Conservation (phyloP, 2,329 filamentous ascomycete species). For the Myriosclerotinia duriaeana region DNA sequence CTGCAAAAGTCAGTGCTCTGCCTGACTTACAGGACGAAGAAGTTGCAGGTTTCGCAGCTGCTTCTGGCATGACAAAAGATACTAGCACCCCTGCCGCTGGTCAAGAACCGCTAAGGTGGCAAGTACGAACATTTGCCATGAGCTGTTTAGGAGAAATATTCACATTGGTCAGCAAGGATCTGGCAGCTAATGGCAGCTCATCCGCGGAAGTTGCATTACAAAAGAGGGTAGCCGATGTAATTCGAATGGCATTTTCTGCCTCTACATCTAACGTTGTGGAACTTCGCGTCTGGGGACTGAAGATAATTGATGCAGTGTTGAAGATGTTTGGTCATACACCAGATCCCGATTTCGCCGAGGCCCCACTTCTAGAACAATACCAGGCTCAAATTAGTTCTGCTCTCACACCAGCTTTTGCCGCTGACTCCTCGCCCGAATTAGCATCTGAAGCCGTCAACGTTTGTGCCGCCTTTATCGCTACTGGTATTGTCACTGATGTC, state of each 20-base stretch:
- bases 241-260: conserved; percentile 95
- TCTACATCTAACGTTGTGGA: conserved; percentile 92
- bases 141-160: conserved; percentile 83
- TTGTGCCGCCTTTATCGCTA: conserved; percentile 96
- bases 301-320: conserved; percentile 88
- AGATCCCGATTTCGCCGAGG: conserved; percentile 97
- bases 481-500: conserved; percentile 93
- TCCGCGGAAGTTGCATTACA: conserved; percentile 77
- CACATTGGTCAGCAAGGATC: conserved; percentile 72
- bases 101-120: conserved; percentile 90
- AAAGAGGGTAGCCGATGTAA: conserved; percentile 82
- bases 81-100: conserved; percentile 56
- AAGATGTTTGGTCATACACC: conserved; percentile 95
- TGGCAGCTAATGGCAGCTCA: conserved; percentile 75
- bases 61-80: conserved; percentile 58
- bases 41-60: conserved; percentile 89
- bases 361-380: conserved; percentile 93
- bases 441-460: conserved; percentile 96
- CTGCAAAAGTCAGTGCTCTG: conserved; percentile 51
- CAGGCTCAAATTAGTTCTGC: conserved; percentile 98
- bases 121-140: conserved; percentile 92
- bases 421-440: conserved; percentile 91
- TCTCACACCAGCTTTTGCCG: conserved; percentile 91
- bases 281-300: conserved; percentile 84
- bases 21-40: conserved; percentile 95